Base-by-base conservation (phyloP, 805 yeast species). In the Zygosaccharomyces bisporus region DNA sequence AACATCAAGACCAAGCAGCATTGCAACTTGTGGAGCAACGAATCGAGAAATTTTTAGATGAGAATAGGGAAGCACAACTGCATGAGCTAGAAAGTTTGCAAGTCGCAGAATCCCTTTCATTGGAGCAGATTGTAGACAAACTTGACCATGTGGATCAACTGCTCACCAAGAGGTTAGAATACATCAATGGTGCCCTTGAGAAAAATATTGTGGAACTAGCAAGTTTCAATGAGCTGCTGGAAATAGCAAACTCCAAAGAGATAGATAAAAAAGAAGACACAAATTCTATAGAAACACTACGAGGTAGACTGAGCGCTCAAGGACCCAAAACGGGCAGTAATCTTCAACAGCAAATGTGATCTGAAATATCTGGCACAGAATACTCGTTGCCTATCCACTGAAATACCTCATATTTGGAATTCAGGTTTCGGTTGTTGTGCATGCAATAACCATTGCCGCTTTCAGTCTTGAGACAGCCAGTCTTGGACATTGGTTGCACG, bases 381-480 rank as follows among this genome's bases (percentile, higher is more conserved):
- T 49, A 59, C 23, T 65, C 70, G 6, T 59, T 53, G 0, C 77
- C 80, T 4, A 76, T 49, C 88, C 89, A 84, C 54, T 73, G 76
- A 80, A 90, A 88, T 0, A 80, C 84, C 47, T 89, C 95, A 58
- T 81, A 93, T 31, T 81, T 86, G 79, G 97, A 93, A 61, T 93
- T 93, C 47, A 93, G 69, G 4, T 81, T 77, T 48, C 79, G 77
- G 44, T 84, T 77, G 47, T 79, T 78, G 41, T 95, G 97, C 44
- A 93, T 73, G 52, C 83, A 81, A 54, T 82, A 86, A 2, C 82
- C 76, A 21, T 78, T 75, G 8, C 84, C 90, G 46, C 91, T 75
- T 1, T 56, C 54, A 2, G 73, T 74, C 33, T 70, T 75, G 29
- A 81, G 70, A 2, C 76, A 78, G 5, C 87, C 89, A 0, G 85